Evolutionary conservation across 2,329 filamentous ascomycete genomes (phyloP).

Genomic region (Trichoderma sp.): DNA sequence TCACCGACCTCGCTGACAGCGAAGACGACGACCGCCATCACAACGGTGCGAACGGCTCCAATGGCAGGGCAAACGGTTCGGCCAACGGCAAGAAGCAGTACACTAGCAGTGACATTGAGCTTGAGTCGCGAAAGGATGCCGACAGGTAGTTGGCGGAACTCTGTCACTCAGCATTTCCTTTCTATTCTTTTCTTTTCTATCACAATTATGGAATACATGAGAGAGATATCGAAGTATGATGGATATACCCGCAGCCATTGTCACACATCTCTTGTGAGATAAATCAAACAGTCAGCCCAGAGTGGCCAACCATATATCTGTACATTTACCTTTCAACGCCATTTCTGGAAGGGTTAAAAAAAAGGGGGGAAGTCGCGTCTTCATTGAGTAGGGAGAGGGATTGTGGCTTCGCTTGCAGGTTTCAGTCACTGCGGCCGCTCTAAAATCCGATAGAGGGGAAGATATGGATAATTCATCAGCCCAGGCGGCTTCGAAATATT

Average conservation of each 20-base stretch:
- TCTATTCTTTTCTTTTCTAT: background rate
- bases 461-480: background rate
- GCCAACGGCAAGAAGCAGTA: conserved; percentile 50
- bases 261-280: conserved; percentile 21
- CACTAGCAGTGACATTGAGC: conserved; percentile 51
- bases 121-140: conserved; percentile 52
- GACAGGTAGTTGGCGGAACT: conserved; percentile 37
- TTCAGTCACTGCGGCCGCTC: background rate
- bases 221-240: conserved; percentile 13
- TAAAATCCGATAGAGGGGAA: background rate
- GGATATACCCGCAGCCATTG: conserved; percentile 28
- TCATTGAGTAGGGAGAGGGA: background rate
- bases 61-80: conserved; percentile 47
- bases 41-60: conserved; percentile 34
- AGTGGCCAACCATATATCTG: conserved; percentile 15
- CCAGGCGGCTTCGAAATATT: background rate
- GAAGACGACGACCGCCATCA: conserved; percentile 58
- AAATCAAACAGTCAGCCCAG: conserved; percentile 6
- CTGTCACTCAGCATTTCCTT: background rate
- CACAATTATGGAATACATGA: conserved; percentile 15
- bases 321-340: conserved; percentile 17
- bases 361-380: background rate
- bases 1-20: conserved; percentile 77
- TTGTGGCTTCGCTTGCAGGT: background rate
- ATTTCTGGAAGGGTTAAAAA: background rate